Base-by-base conservation (phyloP, 2,329 filamentous ascomycete species). In the Phaeosphaeriaceae sp. region DNA sequence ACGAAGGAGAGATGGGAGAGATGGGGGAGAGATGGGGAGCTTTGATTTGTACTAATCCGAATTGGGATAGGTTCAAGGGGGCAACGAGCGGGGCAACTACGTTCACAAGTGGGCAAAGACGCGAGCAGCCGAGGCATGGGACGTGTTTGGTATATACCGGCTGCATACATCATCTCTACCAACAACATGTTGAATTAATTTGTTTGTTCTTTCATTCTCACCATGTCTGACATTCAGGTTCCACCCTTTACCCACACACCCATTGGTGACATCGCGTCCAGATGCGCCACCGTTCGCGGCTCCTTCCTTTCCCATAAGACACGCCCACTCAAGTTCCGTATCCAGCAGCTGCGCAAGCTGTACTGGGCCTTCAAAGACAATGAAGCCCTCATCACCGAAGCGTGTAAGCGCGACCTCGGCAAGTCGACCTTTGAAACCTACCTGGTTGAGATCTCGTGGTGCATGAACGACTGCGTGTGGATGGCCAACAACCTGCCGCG, bases 291-390 rank as follows among this genome's bases (percentile, higher is more conserved):
- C 6, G 76, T 88, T 35, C 86, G 86, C 67, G 76, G 80, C 42
- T 85, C 87, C n/a, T 97, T 90, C 76, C 81, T 82, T 62, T 83
- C 89, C 15, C 87, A 92, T 72, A 89, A 87, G 76, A 97, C 92
- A 35, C 91, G 91, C 70, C 83, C 90, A 46, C 71, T 97, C 52
- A 83, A 90, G 66, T 97, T 88, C 78, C 87, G 94, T 56, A 80
- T 92, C 56, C 81, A 85, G 46, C 94, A 97, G 81, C 85, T 99
- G 53, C 88, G 92, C 63, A 93, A 92, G 81, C 86, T 97, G 48
- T 97, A 96, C 80, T 97, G 94, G 94, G 92, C 84, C 6, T 74
- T 97, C 60, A 86, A 86, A 58, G 93, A 97, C 79, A 87, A 90
- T 71, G 82, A 86, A 48, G 79, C 85, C 37, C 83, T 87, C 61